Conservation (phyloP, 2,329 filamentous ascomycete genomes). For the Paradendryphiella salina region DNA sequence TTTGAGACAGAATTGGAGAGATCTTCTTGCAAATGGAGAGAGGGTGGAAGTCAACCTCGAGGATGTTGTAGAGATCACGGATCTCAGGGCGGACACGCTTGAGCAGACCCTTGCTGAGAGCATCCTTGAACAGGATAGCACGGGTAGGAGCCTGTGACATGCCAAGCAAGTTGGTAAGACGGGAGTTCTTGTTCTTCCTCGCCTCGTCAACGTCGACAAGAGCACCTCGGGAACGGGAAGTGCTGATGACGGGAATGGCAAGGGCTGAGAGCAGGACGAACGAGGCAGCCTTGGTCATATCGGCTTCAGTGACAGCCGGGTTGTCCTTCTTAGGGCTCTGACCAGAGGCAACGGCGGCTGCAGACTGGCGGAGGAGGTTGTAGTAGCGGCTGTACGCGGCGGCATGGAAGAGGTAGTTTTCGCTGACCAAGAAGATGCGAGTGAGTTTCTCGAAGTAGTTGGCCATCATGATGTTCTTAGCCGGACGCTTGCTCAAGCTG, state of each 20-base stretch:
- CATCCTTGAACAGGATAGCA: conserved; percentile 90
- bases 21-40: conserved; percentile 99
- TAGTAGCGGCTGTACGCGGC: conserved; percentile 98
- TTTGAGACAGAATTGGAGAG: conserved; percentile 90
- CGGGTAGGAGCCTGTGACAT: conserved; percentile 90
- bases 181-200: conserved; percentile 98
- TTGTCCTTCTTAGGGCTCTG: conserved; percentile 94
- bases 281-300: conserved; percentile 91
- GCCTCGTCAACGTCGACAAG: conserved; percentile 96
- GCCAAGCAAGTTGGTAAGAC: conserved; percentile 91
- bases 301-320: conserved; percentile 82
- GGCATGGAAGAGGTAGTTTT: conserved; percentile 99
- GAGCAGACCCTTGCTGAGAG: conserved; percentile 89
- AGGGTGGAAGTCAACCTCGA: conserved; percentile 98
- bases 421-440: conserved; percentile 96
- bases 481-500: conserved; percentile 94
- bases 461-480: conserved; percentile 99
- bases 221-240: conserved; percentile 89
- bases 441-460: conserved; percentile 99
- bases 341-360: conserved; percentile 77
- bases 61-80: conserved; percentile 94
- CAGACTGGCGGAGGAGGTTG: conserved; percentile 90
- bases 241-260: conserved; percentile 99
- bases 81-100: conserved; percentile 94
- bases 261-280: conserved; percentile 94